Conservation (phyloP, 352 stramenopile species). For the Phytophthora megakarya region DNA sequence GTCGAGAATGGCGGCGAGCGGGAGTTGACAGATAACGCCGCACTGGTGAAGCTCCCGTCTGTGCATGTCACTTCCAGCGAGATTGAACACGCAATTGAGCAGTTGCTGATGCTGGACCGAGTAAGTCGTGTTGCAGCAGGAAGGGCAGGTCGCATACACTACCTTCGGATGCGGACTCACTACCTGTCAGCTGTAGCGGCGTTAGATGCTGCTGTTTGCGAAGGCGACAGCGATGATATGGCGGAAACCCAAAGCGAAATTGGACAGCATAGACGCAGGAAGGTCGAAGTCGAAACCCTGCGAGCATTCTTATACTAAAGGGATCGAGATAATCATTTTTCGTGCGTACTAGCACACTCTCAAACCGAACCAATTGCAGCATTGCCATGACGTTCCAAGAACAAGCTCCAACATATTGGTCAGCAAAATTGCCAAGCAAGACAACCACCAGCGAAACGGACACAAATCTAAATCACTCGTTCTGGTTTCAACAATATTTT, state of each 20-base stretch:
- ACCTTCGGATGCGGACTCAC: conserved; percentile 66
- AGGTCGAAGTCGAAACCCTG: conserved; percentile 62
- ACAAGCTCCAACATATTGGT: too few relatives aligned
- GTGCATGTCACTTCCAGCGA: conserved; percentile 60
- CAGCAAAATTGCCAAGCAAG: too few relatives aligned
- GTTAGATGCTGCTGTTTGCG: conserved; percentile 65
- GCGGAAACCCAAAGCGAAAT: conserved; percentile 59
- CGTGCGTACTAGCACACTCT: background rate
- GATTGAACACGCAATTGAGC: conserved; percentile 57
- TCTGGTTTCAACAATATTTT: too few relatives aligned
- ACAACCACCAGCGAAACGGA: too few relatives aligned
- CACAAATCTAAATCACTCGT: too few relatives aligned
- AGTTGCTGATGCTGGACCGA: conserved; percentile 52
- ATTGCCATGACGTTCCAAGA: too few relatives aligned
- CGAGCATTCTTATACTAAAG: conserved; percentile 65
- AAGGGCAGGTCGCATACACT: conserved; percentile 58
- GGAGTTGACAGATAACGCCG: conserved; percentile 1
- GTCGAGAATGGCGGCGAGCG: conserved; percentile 9
- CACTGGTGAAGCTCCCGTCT: conserved; percentile 43
- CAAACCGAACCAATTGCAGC: too few relatives aligned
- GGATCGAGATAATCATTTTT: background rate
- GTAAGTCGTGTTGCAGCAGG: conserved; percentile 61
- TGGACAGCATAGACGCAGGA: conserved; percentile 55
- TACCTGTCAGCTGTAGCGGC: conserved; percentile 69
- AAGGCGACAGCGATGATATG: conserved; percentile 59